These are phyloP conservation scores for Lactarius deliciosus DNA, from an alignment of 768 basidiomycete genomes.

Conservation along the genomic window DNA sequence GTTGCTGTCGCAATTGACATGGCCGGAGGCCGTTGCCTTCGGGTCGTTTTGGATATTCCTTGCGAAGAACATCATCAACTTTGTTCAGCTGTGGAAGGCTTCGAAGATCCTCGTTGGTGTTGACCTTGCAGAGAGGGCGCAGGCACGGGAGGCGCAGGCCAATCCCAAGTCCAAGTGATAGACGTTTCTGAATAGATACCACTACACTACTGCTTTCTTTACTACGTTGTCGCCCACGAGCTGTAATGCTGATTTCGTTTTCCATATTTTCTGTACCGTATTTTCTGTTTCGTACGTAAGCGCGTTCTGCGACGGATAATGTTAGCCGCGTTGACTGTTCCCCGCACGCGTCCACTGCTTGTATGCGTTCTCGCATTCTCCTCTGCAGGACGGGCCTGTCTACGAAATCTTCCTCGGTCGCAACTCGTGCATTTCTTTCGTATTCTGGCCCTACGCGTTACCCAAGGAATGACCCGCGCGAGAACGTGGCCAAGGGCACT, in stretches of 20 bases:
- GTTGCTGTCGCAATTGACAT: constrained; percentile 52
- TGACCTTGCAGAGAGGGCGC: constrained; percentile 82
- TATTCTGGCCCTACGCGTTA: constrained; percentile 35
- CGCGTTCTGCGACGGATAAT: not conserved
- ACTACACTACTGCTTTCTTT: constrained; percentile 3
- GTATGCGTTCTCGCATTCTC: constrained; percentile 42
- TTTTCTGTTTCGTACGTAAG: not conserved
- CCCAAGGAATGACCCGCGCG: constrained; percentile 35
- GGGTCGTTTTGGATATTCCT: constrained; percentile 66
- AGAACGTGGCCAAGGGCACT: constrained; percentile 28
- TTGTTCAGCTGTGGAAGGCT: constrained; percentile 98
- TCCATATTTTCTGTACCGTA: not conserved
- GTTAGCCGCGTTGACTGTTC: not conserved
- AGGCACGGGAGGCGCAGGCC: constrained; percentile 52
- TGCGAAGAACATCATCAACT: constrained; percentile 88
- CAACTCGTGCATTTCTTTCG: constrained; percentile 35
- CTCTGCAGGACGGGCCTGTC: constrained; percentile 39
- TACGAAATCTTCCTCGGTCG: constrained; percentile 33
- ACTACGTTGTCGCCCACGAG: constrained; percentile 17
- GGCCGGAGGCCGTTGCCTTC: constrained; percentile 70
- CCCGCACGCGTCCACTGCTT: constrained; percentile 13
- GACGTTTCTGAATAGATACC: constrained; percentile 13
- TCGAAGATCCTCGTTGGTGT: constrained; percentile 92
- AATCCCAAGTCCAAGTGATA: constrained; percentile 30
- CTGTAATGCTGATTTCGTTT: constrained; percentile 13